phyloP scores from a whole-genome alignment of 495 filamentous ascomycete species.

The Xylaria acuta region DNA sequence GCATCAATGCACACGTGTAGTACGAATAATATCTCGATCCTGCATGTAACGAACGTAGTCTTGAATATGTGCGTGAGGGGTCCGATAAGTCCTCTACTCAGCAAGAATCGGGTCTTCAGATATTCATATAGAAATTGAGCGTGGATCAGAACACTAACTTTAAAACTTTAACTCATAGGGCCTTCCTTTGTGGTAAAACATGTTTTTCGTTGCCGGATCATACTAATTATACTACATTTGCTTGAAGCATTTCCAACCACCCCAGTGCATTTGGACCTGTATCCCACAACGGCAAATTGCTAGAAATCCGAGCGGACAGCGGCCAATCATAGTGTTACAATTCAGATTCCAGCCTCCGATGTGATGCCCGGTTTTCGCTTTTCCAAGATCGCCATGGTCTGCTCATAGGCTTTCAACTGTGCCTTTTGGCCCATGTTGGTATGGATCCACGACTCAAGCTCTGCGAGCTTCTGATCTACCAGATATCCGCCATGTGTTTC shows the following conservation, averaged over 20 bases:
- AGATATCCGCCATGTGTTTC: slow-evolving; percentile 17
- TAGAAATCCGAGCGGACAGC: background rate
- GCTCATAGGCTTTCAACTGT: slow-evolving; percentile 21
- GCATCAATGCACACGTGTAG: no score
- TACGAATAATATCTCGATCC: no score
- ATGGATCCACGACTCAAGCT: slow-evolving; percentile 15
- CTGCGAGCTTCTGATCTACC: background rate
- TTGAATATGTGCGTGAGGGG: no score
- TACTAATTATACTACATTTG: background rate
- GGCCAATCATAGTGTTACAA: background rate
- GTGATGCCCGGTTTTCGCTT: slow-evolving; percentile 3
- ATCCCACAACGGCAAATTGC: background rate
- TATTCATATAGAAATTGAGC: no score
- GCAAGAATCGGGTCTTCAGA: no score
- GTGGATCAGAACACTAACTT: no score
- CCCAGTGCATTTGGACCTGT: background rate
- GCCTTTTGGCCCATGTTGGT: slow-evolving; percentile 16
- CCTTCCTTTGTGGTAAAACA: background rate
- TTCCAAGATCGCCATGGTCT: slow-evolving; percentile 21
- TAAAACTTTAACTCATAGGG: no score
- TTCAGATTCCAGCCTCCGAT: background rate
- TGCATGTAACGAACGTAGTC: no score
- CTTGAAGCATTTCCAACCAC: no score
- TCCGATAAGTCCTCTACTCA: no score
- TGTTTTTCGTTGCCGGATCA: background rate